Percentiles rank a stretch among this genome's conserved stretches.
Evolutionary conservation across 2,329 filamentous ascomycete genomes (phyloP).

Genomic region (Epichloe typhina): DNA sequence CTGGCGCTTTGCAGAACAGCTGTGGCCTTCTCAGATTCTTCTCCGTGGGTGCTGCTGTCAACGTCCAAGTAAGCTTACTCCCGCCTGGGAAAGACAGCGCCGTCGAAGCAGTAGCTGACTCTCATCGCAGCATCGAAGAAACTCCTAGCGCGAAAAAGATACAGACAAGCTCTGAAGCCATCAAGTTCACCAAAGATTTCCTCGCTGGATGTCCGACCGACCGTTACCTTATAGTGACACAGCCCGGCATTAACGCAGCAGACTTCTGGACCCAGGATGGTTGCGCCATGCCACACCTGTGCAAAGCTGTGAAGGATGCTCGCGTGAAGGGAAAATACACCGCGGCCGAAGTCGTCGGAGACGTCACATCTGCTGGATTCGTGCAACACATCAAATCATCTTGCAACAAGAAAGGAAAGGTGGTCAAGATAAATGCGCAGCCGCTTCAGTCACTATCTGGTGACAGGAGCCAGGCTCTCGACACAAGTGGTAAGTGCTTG

Average conservation of each 20-base stretch:
- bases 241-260: constrained; percentile 57
- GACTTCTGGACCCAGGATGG: constrained; percentile 46
- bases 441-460: constrained; percentile 27
- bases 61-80: constrained; percentile 55
- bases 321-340: constrained; percentile 27
- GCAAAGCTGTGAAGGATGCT: constrained; percentile 23
- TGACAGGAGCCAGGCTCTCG: constrained; percentile 30
- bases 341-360: constrained; percentile 46
- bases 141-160: constrained; percentile 27
- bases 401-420: constrained; percentile 29
- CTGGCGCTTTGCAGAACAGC: constrained; percentile 44
- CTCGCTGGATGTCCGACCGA: constrained; percentile 59
- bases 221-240: constrained; percentile 64
- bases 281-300: constrained; percentile 41
- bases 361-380: constrained; percentile 28
- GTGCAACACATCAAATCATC: constrained; percentile 29
- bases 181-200: constrained; percentile 31
- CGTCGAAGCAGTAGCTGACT: constrained; percentile 2
- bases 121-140: constrained; percentile 19
- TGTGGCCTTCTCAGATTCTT: constrained; percentile 71
- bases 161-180: constrained; percentile 33
- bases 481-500: constrained; percentile 31
- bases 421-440: constrained; percentile 26
- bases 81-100: constrained; percentile 4
- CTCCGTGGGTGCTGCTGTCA: constrained; percentile 81